Base-by-base conservation (phyloP, 2,329 filamentous ascomycete genomes). In the Curvularia sp. region DNA sequence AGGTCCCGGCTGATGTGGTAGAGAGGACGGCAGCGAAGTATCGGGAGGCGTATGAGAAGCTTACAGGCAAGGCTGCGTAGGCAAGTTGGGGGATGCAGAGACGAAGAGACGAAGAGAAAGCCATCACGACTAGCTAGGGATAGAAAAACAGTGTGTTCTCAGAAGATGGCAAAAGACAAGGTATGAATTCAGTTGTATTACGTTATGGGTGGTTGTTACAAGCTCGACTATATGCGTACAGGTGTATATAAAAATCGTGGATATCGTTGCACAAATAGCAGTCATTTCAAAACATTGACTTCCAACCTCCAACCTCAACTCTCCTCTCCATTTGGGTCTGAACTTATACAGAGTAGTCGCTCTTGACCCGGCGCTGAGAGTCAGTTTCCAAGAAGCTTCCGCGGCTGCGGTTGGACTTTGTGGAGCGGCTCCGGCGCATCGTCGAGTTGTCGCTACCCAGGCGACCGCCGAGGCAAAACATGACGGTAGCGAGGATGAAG, bases 1-100 rank as follows among this genome's bases (percentile, higher is more conserved):
- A 78, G 53, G 89, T 97, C 82, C 88, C 90, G 0, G 84, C 87
- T 4, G 88, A 93, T 51, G 83, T 96, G 55, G 86, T 88, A 18
- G 73, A 80, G 65, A 85, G 86, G 71, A 96, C 92, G 2, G 83
- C 83, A 35, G 84, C 82, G 55, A 91, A 90, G 78, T 96, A 96
- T 74, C 80, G 80, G 64, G 91, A 96, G 75, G 91, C 89, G 0
- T 96, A 87, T 77, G 83, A 88, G 80, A 85, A 82, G 75, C 80
- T 93, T 65, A 89, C 88, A 0, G 88, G 88, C 4, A 58, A 63
- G 55, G 53, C 38, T 46, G 54, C 31, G 2, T 60, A n/a, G 46
- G 31, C 42, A 18, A 46, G 13, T 6, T 13, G 33, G 13, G 9
- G 12, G 13, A 12, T n/a, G 6, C 26, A 12, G 33, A 9, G 15